Percentiles rank a stretch among this genome's conserved stretches.
Conservation (phyloP, 176 grass and related monocot genomes). For the Cocos nucifera region DNA sequence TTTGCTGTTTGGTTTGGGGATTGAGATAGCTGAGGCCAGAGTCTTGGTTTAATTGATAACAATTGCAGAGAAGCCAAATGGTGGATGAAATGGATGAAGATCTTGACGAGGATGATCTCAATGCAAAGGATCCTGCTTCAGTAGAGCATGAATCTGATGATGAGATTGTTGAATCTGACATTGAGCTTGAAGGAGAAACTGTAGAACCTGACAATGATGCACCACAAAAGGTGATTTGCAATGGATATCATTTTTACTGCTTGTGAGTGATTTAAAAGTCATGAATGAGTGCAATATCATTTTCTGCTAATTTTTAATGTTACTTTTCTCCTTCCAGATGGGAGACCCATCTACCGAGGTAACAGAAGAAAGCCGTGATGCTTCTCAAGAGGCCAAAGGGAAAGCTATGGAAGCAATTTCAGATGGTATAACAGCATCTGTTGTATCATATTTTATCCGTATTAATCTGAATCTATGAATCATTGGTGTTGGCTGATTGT, state of each 20-base stretch:
- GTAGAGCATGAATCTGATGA: conserved; percentile 86
- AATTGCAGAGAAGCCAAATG: conserved; percentile 23
- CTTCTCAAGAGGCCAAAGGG: conserved; percentile 74
- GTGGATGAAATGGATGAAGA: conserved; percentile 54
- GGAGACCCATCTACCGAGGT: conserved; percentile 71
- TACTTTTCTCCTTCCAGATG: conserved; percentile 43
- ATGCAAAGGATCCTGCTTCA: conserved; percentile 39
- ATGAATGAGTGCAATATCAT: too few relatives aligned
- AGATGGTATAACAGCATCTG: conserved; percentile 40
- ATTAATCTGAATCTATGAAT: not conserved
- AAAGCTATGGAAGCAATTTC: conserved; percentile 83
- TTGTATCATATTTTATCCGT: not conserved
- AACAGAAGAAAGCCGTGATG: conserved; percentile 78
- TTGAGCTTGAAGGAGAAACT: conserved; percentile 77
- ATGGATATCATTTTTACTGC: not conserved
- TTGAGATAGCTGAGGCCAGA: not conserved
- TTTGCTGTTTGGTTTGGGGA: not conserved
- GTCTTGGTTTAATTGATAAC: not conserved
- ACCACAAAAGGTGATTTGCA: conserved; percentile 60
- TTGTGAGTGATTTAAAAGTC: too few relatives aligned
- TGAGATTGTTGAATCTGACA: conserved; percentile 85
- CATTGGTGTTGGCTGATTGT: conserved; percentile 2
- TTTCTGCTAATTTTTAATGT: not conserved
- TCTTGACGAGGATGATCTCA: conserved; percentile 27
- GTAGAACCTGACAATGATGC: conserved; percentile 74